These are phyloP conservation scores for Ceratobasidium sp. DNA, from an alignment of 1,284 basidiomycete species.

Conservation along the genomic window DNA sequence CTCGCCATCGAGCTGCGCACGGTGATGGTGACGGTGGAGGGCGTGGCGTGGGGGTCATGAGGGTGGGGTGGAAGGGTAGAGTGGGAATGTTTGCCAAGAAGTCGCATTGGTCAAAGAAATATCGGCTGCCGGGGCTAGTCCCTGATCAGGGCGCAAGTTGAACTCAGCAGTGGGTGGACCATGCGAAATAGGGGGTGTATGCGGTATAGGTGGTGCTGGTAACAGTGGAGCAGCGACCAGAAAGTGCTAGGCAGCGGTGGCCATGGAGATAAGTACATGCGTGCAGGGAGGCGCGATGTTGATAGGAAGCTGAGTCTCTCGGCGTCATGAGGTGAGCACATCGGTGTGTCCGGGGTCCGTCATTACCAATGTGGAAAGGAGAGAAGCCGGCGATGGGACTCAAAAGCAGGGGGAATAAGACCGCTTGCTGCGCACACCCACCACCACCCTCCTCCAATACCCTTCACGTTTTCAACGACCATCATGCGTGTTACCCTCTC, in stretches of 20 bases:
- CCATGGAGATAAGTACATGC: conserved; percentile 13
- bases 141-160: conserved; percentile 19
- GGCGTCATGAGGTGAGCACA: conserved; percentile 37
- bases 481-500: conserved; percentile 13
- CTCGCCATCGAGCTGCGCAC: conserved; percentile 20
- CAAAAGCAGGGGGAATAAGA: conserved; percentile 19
- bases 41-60: not conserved
- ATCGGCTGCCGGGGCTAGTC: conserved; percentile 26
- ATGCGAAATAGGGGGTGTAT: not conserved
- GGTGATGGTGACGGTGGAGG: conserved; percentile 15
- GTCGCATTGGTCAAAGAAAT: not conserved
- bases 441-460: conserved; percentile 1
- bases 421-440: not conserved
- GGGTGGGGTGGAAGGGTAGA: conserved; percentile 14
- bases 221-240: not conserved
- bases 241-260: not conserved
- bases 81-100: conserved; percentile 42
- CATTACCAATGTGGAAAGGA: conserved; percentile 20
- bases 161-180: not conserved
- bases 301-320: not conserved
- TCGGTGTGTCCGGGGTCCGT: conserved; percentile 18
- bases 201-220: not conserved
- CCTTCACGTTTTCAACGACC: conserved; percentile 8
- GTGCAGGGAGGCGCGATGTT: not conserved
- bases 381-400: conserved; percentile 21